These are phyloP conservation scores for Jaltomata sinuosa DNA, from an alignment of 257 asterid species.

Conservation along the genomic window DNA sequence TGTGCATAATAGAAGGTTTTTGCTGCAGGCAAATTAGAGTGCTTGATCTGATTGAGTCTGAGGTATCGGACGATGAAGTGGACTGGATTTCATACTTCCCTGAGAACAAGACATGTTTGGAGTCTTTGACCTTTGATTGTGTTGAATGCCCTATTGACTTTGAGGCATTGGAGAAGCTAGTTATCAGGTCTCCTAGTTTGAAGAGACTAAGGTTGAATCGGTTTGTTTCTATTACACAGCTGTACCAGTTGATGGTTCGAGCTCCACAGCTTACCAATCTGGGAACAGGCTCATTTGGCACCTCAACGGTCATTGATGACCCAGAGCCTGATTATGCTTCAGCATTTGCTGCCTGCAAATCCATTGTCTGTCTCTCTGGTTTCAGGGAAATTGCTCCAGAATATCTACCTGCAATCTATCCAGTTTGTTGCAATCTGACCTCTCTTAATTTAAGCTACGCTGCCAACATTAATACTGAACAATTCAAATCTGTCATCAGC, in stretches of 20 bases:
- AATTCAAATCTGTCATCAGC: slow-evolving; percentile 32
- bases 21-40: slow-evolving; percentile 39
- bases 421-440: slow-evolving; percentile 44
- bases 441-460: slow-evolving; percentile 41
- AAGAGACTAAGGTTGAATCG: slow-evolving; percentile 34
- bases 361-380: slow-evolving; percentile 40
- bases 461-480: slow-evolving; percentile 31
- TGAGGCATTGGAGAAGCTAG: slow-evolving; percentile 40
- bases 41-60: slow-evolving; percentile 40
- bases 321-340: slow-evolving; percentile 30
- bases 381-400: slow-evolving; percentile 31
- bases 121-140: slow-evolving; percentile 37
- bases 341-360: slow-evolving; percentile 47
- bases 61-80: slow-evolving; percentile 31
- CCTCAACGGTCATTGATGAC: slow-evolving; percentile 16
- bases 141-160: slow-evolving; percentile 31
- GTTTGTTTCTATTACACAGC: slow-evolving; percentile 24
- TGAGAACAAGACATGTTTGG: slow-evolving; percentile 26
- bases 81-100: slow-evolving; percentile 53
- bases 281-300: slow-evolving; percentile 43
- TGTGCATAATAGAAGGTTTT: not conserved
- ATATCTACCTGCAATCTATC: slow-evolving; percentile 30
- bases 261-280: slow-evolving; percentile 49
- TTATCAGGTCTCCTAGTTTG: slow-evolving; percentile 33
- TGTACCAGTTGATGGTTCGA: slow-evolving; percentile 31